phyloP scores from a whole-genome alignment of 2,329 filamentous ascomycete species.

The Pseudocercospora macadamiae region DNA sequence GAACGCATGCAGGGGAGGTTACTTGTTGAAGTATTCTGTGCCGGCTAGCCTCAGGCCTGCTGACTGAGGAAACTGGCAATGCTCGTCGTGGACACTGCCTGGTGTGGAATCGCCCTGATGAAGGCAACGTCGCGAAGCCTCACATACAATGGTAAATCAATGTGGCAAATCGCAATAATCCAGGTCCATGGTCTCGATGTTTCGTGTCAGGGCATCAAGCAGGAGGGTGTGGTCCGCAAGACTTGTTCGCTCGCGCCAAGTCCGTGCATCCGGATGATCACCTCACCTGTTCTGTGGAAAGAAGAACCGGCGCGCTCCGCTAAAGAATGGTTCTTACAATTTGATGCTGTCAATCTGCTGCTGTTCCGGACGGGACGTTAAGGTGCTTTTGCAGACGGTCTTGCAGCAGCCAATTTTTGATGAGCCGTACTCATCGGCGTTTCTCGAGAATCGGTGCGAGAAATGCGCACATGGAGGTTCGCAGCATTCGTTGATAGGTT shows the following conservation, averaged over 20 bases:
- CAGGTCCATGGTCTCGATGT: not conserved
- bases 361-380: not conserved
- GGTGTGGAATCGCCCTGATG: too few relatives aligned
- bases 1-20: not conserved
- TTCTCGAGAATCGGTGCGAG: not conserved
- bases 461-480: constrained; percentile 4
- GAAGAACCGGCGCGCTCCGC: not conserved
- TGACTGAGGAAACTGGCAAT: not conserved
- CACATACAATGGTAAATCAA: too few relatives aligned
- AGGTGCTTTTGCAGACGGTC: too few relatives aligned
- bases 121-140: too few relatives aligned
- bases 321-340: not conserved
- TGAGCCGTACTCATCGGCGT: not conserved
- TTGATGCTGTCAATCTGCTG: not conserved
- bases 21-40: not conserved
- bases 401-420: too few relatives aligned
- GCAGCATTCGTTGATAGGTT: not conserved
- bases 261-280: not conserved
- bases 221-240: not conserved
- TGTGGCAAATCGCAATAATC: not conserved
- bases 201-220: not conserved
- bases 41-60: not conserved
- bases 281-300: not conserved
- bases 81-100: too few relatives aligned
- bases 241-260: not conserved